Base-by-base conservation (phyloP, 2,329 filamentous ascomycete species). In the Chaetomium globosum region DNA sequence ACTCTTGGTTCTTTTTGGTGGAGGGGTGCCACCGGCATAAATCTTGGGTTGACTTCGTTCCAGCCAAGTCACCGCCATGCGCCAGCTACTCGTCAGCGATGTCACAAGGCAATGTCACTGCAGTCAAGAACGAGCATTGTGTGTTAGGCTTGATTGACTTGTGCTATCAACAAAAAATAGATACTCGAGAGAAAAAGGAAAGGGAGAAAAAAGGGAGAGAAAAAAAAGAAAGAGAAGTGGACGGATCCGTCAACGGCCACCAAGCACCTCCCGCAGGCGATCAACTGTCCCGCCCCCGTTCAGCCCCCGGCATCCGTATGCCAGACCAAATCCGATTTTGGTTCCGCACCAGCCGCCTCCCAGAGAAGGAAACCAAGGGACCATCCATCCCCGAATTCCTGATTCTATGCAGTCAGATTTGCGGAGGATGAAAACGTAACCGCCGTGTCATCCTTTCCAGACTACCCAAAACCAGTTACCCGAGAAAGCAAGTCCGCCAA, bases 121-220 rank as follows among this genome's bases (percentile, higher is more conserved):
- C 55, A 23, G 16, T 19, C 19, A 30, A 28, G 9, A 16, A 33
- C n/a, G 52, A 56, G 28, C 39, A 31, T 63, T 64, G 43, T 66
- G 65, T 71, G 58, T 66, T 67, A 67, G 69, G 71, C 73, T 73
- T 74, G 73, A 73, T 73, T 74, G 73, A 72, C 73, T 73, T 72
- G 69, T 70, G 68, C 65, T 66, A 69, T 54, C 69, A 31, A 60
- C 54, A 68, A 10, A 62, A 48, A 33, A 52, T 28, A 48, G 39
- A 52, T 28, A 64, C 39, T 56, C 43, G 57, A 60, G 51, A 43
- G 7, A 31, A 54, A 51, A 63, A 26, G 62, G 1, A 33, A 10
- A 30, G 58, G 56, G 59, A 65, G 60, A 64, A 52, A 43, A 43
- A 57, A 6, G 49, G 48, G 52, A 26, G 57, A 51, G 53, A 49